phyloP scores from a whole-genome alignment of 2,329 filamentous ascomycete genomes.

The Macrophomina phaseolina region DNA sequence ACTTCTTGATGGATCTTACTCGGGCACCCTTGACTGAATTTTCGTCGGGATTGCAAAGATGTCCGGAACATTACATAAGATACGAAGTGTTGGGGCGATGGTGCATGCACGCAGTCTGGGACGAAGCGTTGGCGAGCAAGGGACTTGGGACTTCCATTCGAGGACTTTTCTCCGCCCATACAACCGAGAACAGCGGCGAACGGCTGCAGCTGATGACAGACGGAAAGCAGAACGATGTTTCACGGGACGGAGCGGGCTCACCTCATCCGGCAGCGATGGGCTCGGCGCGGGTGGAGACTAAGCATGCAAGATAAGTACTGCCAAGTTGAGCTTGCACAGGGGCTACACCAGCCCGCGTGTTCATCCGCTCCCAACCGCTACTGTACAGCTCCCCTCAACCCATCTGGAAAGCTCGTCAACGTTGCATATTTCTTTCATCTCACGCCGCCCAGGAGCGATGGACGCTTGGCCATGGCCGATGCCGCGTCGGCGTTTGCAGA shows the following conservation, averaged over 20 bases:
- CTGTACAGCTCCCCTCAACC: neutral
- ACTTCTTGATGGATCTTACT: neutral
- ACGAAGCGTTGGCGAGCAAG: slow-evolving; percentile 7
- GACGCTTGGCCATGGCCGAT: neutral
- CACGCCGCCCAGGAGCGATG: slow-evolving; percentile 4
- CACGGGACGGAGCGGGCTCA: neutral
- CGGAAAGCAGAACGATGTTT: neutral
- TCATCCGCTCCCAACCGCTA: neutral
- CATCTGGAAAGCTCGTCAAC: neutral
- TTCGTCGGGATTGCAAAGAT: neutral
- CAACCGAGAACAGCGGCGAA: neutral
- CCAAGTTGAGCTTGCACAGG: slow-evolving; percentile 17
- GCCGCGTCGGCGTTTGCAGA: slow-evolving; percentile 13
- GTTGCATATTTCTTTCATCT: neutral
- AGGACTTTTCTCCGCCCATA: slow-evolving; percentile 11
- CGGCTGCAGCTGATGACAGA: neutral
- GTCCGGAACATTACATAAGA: neutral
- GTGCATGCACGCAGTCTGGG: slow-evolving; percentile 13
- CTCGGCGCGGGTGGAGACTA: neutral
- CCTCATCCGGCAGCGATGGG: neutral
- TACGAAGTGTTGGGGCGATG: neutral
- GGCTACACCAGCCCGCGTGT: neutral
- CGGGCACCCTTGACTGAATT: neutral
- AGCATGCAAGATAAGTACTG: slow-evolving; percentile 6
- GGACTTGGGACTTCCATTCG: neutral